Conservation (phyloP, 768 basidiomycete species). For the Tephrocybe sp. region DNA sequence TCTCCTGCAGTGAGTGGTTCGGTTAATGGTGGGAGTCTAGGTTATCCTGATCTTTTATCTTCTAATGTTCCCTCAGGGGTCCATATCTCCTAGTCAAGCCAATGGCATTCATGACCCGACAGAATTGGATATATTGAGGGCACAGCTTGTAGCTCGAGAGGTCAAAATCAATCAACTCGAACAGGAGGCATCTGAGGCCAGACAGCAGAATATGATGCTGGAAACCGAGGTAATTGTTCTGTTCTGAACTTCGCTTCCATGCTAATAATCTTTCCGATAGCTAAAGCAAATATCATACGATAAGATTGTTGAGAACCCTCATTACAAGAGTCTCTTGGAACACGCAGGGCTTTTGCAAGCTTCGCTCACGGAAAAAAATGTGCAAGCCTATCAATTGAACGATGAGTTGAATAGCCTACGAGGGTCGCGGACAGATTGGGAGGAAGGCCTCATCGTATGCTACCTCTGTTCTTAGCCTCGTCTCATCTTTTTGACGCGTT, state of each 20-base stretch:
- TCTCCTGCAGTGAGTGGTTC: conserved; percentile 75
- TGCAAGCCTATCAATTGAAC: conserved; percentile 38
- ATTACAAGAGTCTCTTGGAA: conserved; percentile 58
- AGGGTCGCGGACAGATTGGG: conserved; percentile 43
- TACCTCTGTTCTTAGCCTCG: conserved; percentile 9
- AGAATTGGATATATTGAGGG: conserved; percentile 39
- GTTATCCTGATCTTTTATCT: conserved; percentile 38
- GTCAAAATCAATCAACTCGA: conserved; percentile 49
- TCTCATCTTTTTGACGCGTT: conserved; percentile 5
- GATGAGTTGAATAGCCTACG: conserved; percentile 44
- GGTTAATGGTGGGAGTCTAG: conserved; percentile 66
- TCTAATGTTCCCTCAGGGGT: conserved; percentile 50
- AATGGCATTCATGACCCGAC: conserved; percentile 39
- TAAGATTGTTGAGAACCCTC: conserved; percentile 42
- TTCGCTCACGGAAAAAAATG: conserved; percentile 36
- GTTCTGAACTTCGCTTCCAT: background rate
- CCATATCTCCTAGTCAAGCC: conserved; percentile 27
- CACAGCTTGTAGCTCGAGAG: conserved; percentile 43
- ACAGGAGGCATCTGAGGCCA: conserved; percentile 43
- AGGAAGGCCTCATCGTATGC: conserved; percentile 45
- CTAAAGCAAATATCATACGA: conserved; percentile 44
- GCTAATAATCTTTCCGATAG: conserved; percentile 23
- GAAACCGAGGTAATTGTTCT: conserved; percentile 44
- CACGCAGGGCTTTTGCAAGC: conserved; percentile 51
- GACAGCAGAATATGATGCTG: conserved; percentile 42